Conservation (phyloP, 2,329 filamentous ascomycete species). For the Diaporthe batatas region DNA sequence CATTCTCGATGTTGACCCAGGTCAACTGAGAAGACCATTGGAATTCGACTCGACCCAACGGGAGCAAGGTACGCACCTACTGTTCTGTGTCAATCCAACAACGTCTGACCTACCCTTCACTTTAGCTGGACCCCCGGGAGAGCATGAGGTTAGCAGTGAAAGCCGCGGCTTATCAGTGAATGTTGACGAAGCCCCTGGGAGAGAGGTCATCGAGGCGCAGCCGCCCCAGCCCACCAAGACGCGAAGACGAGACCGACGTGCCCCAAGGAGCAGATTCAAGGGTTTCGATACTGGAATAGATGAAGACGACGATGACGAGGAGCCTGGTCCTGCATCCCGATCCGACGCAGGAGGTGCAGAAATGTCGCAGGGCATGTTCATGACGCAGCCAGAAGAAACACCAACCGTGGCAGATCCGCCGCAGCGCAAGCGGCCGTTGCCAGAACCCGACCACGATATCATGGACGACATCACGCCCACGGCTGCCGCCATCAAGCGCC, state of each 20-base stretch:
- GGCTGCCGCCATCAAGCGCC: conserved; percentile 82
- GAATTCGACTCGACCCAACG: conserved; percentile 60
- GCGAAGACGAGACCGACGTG: conserved; percentile 54
- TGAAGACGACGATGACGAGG: conserved; percentile 56
- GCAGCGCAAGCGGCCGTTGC: conserved; percentile 61
- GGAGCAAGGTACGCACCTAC: conserved; percentile 42
- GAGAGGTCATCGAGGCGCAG: conserved; percentile 26
- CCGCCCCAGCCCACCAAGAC: conserved; percentile 45
- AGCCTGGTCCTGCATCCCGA: conserved; percentile 34
- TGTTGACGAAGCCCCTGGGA: conserved; percentile 44
- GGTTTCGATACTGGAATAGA: conserved; percentile 71
- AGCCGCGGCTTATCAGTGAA: conserved; percentile 45
- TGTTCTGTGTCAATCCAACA: neutral
- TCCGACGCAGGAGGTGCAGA: conserved; percentile 34
- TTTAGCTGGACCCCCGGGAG: conserved; percentile 2
- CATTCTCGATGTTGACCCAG: conserved; percentile 84
- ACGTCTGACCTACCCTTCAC: neutral
- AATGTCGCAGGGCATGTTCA: conserved; percentile 64
- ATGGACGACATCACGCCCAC: conserved; percentile 83
- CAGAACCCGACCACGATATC: conserved; percentile 63
- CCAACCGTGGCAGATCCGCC: conserved; percentile 39
- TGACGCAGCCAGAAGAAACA: conserved; percentile 62
- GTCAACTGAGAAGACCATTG: conserved; percentile 76
- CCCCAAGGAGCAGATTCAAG: conserved; percentile 73
- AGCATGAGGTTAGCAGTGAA: neutral